Conservation (phyloP, 2,329 filamentous ascomycete genomes). For the Phialocephala subalpina region DNA sequence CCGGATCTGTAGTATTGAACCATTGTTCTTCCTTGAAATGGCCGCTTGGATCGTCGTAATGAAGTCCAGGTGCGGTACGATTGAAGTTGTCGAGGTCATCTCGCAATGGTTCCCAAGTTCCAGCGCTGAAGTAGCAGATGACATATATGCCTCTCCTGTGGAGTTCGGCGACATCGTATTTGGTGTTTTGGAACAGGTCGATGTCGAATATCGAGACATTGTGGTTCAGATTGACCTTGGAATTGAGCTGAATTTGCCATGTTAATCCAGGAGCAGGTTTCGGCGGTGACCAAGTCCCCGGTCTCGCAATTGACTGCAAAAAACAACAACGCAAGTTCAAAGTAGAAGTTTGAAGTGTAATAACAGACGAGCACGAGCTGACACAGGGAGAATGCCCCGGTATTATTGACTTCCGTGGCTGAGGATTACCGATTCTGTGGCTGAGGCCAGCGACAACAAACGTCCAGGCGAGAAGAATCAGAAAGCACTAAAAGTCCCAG, state of each 20-base stretch:
- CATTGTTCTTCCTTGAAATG: constrained; percentile 63
- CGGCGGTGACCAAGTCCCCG: too few species aligned
- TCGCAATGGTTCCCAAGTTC: constrained; percentile 70
- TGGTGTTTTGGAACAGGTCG: constrained; percentile 53
- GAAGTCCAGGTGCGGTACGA: background rate
- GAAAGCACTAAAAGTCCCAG: too few species aligned
- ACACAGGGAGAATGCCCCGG: too few species aligned
- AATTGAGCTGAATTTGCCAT: background rate
- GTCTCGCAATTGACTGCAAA: too few species aligned
- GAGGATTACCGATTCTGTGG: too few species aligned
- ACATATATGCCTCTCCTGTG: constrained; percentile 63
- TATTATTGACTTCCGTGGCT: too few species aligned
- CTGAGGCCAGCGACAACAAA: too few species aligned
- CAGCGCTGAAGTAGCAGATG: constrained; percentile 79
- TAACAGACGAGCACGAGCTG: too few species aligned
- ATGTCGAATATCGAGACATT: constrained; percentile 44
- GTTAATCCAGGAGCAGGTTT: background rate
- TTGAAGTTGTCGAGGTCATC: constrained; percentile 62
- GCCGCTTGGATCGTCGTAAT: constrained; percentile 56
- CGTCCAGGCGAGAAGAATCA: too few species aligned
- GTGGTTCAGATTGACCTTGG: background rate
- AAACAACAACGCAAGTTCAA: too few species aligned
- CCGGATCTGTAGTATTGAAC: constrained; percentile 64
- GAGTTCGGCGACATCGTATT: constrained; percentile 53
- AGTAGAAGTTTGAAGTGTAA: too few species aligned